Base-by-base conservation (phyloP, 2,329 filamentous ascomycete genomes). In the Pleomassaria siparia region DNA sequence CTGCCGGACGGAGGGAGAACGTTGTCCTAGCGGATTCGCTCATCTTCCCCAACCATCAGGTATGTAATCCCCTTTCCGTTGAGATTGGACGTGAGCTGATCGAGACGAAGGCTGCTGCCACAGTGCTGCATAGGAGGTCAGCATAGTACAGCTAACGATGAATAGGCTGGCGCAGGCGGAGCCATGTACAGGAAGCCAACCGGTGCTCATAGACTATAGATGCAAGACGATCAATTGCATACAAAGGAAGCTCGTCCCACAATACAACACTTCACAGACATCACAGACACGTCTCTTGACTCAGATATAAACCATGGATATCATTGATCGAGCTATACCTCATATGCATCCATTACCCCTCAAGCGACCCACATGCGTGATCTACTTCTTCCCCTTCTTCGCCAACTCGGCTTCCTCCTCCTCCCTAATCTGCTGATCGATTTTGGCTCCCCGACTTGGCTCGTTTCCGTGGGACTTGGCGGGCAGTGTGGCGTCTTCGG, bases 1-100 rank as follows among this genome's bases (percentile, higher is more conserved):
- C 87, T 2, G 90, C 88, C 3, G 87, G 87, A 3, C 82, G 91
- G 62, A 83, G 87, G 59, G 89, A 96, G 74, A 96, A 96, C 67
- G 89, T 96, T 4, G 89, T 96, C 16, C 73, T 96, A 58, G 91
- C 91, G 16, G 91, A 96, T 72, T 87, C 89, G 5, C 74, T 96
- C 51, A 77, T 96, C 44, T 96, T 87, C 72, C 91, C 91, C 4
- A 94, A 86, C 62, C 91, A 96, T 67, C 91, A 96, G 81, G 90
- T 90, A 71, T 72, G 80, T 70, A n/a, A 32, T 35, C 70, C 11
- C 3, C 25, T 40, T 33, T 45, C 25, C 16, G n/a, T 25, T 18
- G n/a, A 10, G 2, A 9, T 26, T 37, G 33, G 18, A 10, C 18
- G 12, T 15, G 16, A 46, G 42, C 58, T 66, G 51, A 65, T 40